Conservation (phyloP, 1,284 basidiomycete genomes). For the Trichosporon coremiiforme region DNA sequence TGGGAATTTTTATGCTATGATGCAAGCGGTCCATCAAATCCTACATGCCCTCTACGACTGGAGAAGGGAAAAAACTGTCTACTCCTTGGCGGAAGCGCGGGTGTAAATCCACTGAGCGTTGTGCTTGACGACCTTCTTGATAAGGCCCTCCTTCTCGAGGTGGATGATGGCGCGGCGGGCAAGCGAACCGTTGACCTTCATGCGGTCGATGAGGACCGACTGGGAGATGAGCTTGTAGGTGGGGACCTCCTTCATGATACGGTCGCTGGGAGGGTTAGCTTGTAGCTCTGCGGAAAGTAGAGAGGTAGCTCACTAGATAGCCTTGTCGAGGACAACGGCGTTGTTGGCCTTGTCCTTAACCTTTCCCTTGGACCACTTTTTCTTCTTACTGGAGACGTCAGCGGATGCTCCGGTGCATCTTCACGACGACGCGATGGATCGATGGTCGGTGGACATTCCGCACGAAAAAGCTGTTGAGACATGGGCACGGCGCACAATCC, state of each 20-base stretch:
- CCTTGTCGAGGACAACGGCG: constrained; percentile 88
- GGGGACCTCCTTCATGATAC: constrained; percentile 98
- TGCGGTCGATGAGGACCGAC: constrained; percentile 94
- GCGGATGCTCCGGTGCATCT: not conserved
- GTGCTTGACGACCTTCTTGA: constrained; percentile 97
- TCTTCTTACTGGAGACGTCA: constrained; percentile 73
- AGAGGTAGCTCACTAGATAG: constrained; percentile 52
- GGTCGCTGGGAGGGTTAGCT: constrained; percentile 68
- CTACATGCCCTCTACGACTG: constrained; percentile 27
- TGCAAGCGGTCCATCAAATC: constrained; percentile 32
- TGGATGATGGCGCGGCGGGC: constrained; percentile 91
- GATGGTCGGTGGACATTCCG: not conserved
- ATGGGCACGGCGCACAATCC: not conserved
- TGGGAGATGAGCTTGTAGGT: constrained; percentile 99
- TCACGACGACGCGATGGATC: not conserved
- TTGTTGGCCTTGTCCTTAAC: constrained; percentile 96
- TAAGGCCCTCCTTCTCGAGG: constrained; percentile 91
- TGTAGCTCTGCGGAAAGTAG: not conserved
- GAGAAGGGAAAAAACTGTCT: constrained; percentile 25
- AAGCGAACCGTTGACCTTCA: constrained; percentile 84
- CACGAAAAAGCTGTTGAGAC: not conserved
- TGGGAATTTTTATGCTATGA: constrained; percentile 18
- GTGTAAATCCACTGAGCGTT: constrained; percentile 82
- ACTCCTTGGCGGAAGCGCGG: constrained; percentile 55
- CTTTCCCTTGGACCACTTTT: constrained; percentile 99